Percentiles rank a stretch among this genome's conserved stretches.
phyloP scores from a whole-genome alignment of 208 protist species.

The Leishmania amazonensis region DNA sequence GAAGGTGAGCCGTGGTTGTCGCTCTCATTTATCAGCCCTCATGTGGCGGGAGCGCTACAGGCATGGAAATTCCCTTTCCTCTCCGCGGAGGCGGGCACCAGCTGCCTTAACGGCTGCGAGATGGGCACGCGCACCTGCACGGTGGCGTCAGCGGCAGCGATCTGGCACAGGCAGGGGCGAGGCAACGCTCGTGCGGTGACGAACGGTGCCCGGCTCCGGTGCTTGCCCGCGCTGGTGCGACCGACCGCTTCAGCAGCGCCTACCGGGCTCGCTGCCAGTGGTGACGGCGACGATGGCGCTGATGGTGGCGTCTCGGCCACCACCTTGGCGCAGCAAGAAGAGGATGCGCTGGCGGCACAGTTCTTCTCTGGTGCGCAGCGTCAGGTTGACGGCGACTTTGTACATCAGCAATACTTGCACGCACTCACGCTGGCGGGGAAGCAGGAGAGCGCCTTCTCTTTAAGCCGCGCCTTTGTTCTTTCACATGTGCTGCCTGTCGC shows the following conservation, averaged over 20 bases:
- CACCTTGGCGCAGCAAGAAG: neutral
- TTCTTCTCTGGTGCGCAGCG: neutral
- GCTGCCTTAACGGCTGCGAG: neutral
- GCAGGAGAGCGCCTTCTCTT: constrained; percentile 24
- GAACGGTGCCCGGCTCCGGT: neutral
- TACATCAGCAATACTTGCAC: constrained; percentile 33
- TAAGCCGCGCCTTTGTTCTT: constrained; percentile 39
- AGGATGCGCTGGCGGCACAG: constrained; percentile 8
- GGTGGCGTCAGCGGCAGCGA: neutral
- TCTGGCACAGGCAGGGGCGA: neutral
- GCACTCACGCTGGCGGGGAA: constrained; percentile 44
- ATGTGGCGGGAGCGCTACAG: constrained; percentile 10
- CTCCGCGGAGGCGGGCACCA: neutral
- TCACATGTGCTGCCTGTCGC: constrained; percentile 11
- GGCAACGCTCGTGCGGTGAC: neutral
- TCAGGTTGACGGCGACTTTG: constrained; percentile 4
- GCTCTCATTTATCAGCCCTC: constrained; percentile 6
- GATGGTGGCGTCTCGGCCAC: neutral
- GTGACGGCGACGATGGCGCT: neutral
- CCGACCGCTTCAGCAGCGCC: constrained; percentile 18
- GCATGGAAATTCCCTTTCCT: constrained; percentile 6
- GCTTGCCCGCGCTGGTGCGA: constrained; percentile 13
- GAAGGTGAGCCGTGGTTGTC: neutral
- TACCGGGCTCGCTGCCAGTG: neutral
- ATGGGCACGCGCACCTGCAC: neutral